Conservation (phyloP, 2,329 filamentous ascomycete genomes). For the Stagonosporopsis chrysanthemi region DNA sequence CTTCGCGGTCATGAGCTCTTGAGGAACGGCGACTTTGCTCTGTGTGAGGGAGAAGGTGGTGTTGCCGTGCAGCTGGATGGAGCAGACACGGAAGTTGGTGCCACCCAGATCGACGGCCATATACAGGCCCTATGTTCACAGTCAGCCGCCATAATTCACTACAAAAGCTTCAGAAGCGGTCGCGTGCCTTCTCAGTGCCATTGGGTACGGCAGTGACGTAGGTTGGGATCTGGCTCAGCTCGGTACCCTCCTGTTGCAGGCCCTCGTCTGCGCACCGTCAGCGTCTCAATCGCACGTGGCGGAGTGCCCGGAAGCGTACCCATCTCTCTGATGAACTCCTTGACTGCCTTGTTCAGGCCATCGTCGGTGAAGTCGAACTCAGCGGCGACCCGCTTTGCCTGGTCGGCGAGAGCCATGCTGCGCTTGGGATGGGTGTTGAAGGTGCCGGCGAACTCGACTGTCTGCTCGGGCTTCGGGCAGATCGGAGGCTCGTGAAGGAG, state of each 20-base stretch:
- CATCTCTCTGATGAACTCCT: conserved; percentile 89
- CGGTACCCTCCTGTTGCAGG: conserved; percentile 76
- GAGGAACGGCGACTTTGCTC: conserved; percentile 90
- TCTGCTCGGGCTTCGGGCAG: conserved; percentile 40
- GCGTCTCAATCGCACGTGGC: conserved; percentile 11
- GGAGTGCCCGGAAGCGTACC: conserved; percentile 53
- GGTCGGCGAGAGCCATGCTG: conserved; percentile 65
- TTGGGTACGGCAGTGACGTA: conserved; percentile 96
- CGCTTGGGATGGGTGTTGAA: conserved; percentile 48
- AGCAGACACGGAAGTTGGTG: conserved; percentile 98
- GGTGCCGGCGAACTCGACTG: conserved; percentile 41
- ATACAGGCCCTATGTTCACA: conserved; percentile 77
- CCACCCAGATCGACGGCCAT: conserved; percentile 97
- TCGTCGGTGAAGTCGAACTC: conserved; percentile 86
- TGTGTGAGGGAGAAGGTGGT: conserved; percentile 93
- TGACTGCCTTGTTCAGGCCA: conserved; percentile 79
- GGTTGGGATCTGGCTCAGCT: conserved; percentile 93
- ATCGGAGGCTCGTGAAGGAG: conserved; percentile 35
- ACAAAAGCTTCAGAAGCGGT: conserved; percentile 56
- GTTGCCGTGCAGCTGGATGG: conserved; percentile 90
- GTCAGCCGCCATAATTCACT: conserved; percentile 6
- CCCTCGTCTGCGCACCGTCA: conserved; percentile 71
- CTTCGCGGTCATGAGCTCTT: conserved; percentile 87
- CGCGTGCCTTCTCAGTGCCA: conserved; percentile 95
- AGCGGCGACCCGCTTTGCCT: conserved; percentile 80